Conservation (phyloP, 2,329 filamentous ascomycete genomes). For the Xylaria sp. region DNA sequence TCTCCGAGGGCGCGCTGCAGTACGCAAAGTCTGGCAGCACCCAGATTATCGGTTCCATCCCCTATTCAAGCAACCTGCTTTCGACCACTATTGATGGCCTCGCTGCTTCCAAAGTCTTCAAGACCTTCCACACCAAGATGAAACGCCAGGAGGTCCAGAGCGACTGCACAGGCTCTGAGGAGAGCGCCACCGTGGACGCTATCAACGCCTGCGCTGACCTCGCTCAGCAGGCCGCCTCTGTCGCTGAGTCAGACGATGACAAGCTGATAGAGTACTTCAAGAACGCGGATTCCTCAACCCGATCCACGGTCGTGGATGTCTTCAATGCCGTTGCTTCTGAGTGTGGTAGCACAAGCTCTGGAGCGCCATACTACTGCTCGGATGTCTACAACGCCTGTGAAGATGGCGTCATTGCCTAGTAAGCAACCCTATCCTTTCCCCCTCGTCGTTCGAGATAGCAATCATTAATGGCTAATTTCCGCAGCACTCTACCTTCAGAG, state of each 20-base stretch:
- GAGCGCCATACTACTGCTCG: no score
- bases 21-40: conserved; percentile 64
- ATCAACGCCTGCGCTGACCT: conserved; percentile 65
- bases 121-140: conserved; percentile 59
- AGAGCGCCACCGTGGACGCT: conserved; percentile 60
- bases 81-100: conserved; percentile 66
- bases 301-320: conserved; percentile 58
- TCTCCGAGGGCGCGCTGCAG: conserved; percentile 66
- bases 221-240: conserved; percentile 57
- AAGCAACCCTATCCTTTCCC: no score
- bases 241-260: conserved; percentile 69
- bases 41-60: conserved; percentile 63
- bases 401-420: no score
- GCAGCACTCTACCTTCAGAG: no score
- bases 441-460: no score
- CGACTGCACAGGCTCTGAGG: conserved; percentile 63
- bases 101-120: conserved; percentile 62
- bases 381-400: no score
- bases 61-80: conserved; percentile 69
- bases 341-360: conserved; percentile 60
- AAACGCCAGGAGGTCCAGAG: conserved; percentile 59
- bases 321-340: conserved; percentile 60
- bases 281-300: conserved; percentile 46
- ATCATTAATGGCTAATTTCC: no score
- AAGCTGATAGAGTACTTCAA: conserved; percentile 75